A percentile compares a stretch with the other conserved stretches of the same genome.
Evolutionary conservation across 2,329 filamentous ascomycete genomes (phyloP).

Genomic region (Aspergillus sp.): DNA sequence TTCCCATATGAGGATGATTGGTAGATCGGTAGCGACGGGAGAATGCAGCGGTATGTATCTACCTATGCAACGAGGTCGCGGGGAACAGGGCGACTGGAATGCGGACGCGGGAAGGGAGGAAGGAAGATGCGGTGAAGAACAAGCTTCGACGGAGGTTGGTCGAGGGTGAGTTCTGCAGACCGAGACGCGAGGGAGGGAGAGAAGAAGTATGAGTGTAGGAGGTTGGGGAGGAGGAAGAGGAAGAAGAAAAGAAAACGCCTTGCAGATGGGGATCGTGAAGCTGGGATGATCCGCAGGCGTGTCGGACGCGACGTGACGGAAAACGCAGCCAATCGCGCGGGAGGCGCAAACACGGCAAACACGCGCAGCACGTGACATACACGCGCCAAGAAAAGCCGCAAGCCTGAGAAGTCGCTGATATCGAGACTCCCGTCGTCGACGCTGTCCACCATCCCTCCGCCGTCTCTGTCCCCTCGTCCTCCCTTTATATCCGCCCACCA

Average conservation of each 20-base stretch:
- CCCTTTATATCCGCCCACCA: constrained; percentile 37
- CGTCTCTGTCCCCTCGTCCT: neutral
- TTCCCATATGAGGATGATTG: neutral
- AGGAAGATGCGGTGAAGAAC: constrained; percentile 16
- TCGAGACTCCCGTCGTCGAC: neutral
- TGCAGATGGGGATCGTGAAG: constrained; percentile 29
- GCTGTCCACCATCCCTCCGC: neutral
- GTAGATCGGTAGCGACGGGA: constrained; percentile 24
- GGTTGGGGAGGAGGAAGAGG: constrained; percentile 15
- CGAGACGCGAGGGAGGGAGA: constrained; percentile 8
- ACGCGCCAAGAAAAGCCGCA: constrained; percentile 11
- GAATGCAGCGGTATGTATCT: constrained; percentile 24
- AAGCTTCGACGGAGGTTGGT: neutral
- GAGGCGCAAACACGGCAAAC: constrained; percentile 29
- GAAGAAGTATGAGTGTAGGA: constrained; percentile 13
- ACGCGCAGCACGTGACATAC: constrained; percentile 25
- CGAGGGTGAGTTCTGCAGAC: constrained; percentile 4
- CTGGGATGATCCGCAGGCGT: constrained; percentile 33
- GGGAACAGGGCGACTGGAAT: constrained; percentile 27
- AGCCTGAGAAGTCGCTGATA: neutral
- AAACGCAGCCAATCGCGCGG: constrained; percentile 32
- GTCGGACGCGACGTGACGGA: constrained; percentile 39
- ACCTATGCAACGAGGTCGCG: constrained; percentile 24
- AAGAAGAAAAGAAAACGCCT: constrained; percentile 28
- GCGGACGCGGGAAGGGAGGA: constrained; percentile 21